These are phyloP conservation scores for Agapanthus africanus DNA, from an alignment of 106 monocot genomes.

Conservation along the genomic window DNA sequence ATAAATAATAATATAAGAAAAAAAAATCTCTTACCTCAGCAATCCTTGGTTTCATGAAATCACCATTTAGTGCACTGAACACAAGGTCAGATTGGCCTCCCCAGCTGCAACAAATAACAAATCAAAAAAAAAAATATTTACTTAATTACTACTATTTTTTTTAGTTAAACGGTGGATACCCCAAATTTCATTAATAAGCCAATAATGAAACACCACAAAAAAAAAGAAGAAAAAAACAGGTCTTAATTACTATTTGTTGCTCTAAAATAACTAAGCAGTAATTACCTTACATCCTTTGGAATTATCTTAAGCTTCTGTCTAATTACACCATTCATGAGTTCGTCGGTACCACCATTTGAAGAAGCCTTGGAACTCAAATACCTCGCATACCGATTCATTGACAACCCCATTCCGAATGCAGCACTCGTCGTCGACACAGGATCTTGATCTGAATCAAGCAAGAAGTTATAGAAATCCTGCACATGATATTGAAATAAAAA, in stretches of 20 bases:
- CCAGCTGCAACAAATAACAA: conserved; percentile 46
- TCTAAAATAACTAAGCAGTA: too few relatives aligned
- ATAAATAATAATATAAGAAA: too few relatives aligned
- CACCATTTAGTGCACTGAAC: conserved; percentile 42
- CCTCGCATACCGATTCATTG: conserved; percentile 35
- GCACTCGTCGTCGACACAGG: neutral
- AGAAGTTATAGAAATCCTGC: conserved; percentile 69
- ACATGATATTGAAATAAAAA: too few relatives aligned
- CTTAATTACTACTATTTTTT: too few relatives aligned
- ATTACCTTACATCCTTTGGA: conserved; percentile 66
- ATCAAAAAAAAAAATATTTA: too few relatives aligned
- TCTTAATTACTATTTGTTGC: too few relatives aligned
- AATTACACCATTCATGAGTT: conserved; percentile 69
- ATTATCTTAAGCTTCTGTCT: conserved; percentile 75
- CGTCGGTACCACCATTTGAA: conserved; percentile 12
- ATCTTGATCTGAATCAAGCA: conserved; percentile 11
- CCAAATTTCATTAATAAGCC: too few relatives aligned
- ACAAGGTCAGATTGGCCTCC: conserved; percentile 59
- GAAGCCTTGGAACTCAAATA: conserved; percentile 55
- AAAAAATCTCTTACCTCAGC: conserved; percentile 40
- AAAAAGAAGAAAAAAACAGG: too few relatives aligned
- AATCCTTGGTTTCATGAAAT: conserved; percentile 96
- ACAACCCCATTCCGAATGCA: neutral
- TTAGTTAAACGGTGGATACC: too few relatives aligned
- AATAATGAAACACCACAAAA: too few relatives aligned